Evolutionary conservation across 176 grass and related monocot species (phyloP).

Genomic region (Triticum aestivum): IWGSC_CS_RefSeq_v2.1 NC_057813.1:752570989-752571488

Average conservation of each 20-base stretch:
- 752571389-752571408: not conserved
- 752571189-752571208: slow-evolving; percentile 74
- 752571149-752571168: slow-evolving; percentile 92
- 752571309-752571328: slow-evolving; percentile 84
- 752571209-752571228: not conserved
- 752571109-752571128: slow-evolving; percentile 77
- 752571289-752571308: slow-evolving; percentile 79
- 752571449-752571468: slow-evolving; percentile 97
- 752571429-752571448: slow-evolving; percentile 23
- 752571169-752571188: slow-evolving; percentile 91
- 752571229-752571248: not conserved
- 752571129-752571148: slow-evolving; percentile 74
- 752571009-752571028: slow-evolving; percentile 56
- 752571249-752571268: not conserved
- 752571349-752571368: slow-evolving; percentile 99
- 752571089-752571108: slow-evolving; percentile 77
- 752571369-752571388: slow-evolving; percentile 43
- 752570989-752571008: not conserved
- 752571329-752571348: slow-evolving; percentile 85
- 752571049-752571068: slow-evolving; percentile 92
- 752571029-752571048: slow-evolving; percentile 98
- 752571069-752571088: slow-evolving; percentile 62
- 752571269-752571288: slow-evolving; percentile 91
- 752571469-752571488: slow-evolving; percentile 95
- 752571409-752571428: not conserved